Evolutionary conservation across 768 basidiomycete genomes (phyloP), one percentile per base, ranked within the genome.

Genomic region (Amylocystis lapponica): DNA sequence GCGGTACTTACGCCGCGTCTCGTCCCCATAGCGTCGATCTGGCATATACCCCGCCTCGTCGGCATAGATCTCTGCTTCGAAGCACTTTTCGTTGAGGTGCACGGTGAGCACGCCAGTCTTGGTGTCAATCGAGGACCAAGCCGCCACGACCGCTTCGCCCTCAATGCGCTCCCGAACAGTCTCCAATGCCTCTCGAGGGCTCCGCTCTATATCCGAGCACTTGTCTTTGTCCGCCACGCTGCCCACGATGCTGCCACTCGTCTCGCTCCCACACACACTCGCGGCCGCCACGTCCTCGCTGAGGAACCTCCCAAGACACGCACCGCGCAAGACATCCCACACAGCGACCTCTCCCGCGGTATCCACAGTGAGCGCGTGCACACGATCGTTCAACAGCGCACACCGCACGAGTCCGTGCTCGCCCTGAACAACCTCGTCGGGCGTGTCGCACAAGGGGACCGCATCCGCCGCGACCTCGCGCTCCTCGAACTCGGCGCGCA

Each of bases 41-140:
- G 69, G 63, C 0, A 65, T 68, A 56, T 81, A 82, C 16, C 88
- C 90, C 30, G 86, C 78, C 59, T 98, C 93, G 58, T 97, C 94
- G 11, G 88, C 86, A 58, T 94, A 97, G 2, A 95, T 81, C 65
- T 99, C 96, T 5, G 89, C 87, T 43, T 98, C 94, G 59, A 97
- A 98, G 46, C 83, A 90, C 36, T 79, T 73, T 52, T 96, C 92
- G 35, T 78, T 86, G 34, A 99, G 53, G 63, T 96, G 90, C 3
- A 98, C 78, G 2, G 86, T 83, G 47, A 99, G 69, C 19, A 90
- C 77, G 6, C 95, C 95, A 7, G 84, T 82, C 62, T 88, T 86
- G 4, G 93, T 95, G 62, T 97, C 95, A 21, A 88, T 83, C 13
- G 74, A 75, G 29, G 87, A 85, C 95, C 95, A 99, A 11, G 81